Evolutionary conservation across 805 yeast species (phyloP).

Genomic region (Blastobotrys peoriensis): DNA sequence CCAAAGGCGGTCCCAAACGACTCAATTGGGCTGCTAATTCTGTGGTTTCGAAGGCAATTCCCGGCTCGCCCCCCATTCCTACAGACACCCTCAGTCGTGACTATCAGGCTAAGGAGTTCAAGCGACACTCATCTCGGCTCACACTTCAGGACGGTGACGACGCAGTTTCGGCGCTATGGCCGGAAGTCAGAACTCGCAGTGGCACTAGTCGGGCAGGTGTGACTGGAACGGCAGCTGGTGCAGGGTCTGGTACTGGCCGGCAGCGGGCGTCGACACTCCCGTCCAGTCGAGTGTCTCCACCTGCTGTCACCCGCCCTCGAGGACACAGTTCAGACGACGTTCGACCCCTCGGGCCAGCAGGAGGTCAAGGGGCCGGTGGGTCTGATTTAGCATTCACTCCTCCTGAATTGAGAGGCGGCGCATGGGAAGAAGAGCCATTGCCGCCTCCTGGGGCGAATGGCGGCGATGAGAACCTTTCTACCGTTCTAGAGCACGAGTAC

Average conservation of each 20-base stretch:
- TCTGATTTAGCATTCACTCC: not conserved
- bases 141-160: slow-evolving; percentile 3
- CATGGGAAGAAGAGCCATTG: not conserved
- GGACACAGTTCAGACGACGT: not conserved
- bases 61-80: slow-evolving; percentile 25
- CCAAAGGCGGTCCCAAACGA: slow-evolving; percentile 20
- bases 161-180: slow-evolving; percentile 3
- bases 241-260: not conserved
- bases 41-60: slow-evolving; percentile 16
- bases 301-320: not conserved
- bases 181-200: slow-evolving; percentile 5
- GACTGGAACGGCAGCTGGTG: not conserved
- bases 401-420: not conserved
- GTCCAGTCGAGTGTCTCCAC: not conserved
- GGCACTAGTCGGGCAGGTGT: not conserved
- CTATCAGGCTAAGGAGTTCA: slow-evolving; percentile 4
- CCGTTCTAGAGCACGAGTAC: not conserved
- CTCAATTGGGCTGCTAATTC: slow-evolving; percentile 23
- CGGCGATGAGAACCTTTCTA: not conserved
- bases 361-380: too few relatives aligned
- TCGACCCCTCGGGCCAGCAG: too few relatives aligned
- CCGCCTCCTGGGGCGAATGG: not conserved
- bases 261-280: not conserved
- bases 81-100: slow-evolving; percentile 14
- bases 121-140: slow-evolving; percentile 1